Base-by-base conservation (phyloP, 1,139 yeast genomes). In the Yamadazyma blattariae region DNA sequence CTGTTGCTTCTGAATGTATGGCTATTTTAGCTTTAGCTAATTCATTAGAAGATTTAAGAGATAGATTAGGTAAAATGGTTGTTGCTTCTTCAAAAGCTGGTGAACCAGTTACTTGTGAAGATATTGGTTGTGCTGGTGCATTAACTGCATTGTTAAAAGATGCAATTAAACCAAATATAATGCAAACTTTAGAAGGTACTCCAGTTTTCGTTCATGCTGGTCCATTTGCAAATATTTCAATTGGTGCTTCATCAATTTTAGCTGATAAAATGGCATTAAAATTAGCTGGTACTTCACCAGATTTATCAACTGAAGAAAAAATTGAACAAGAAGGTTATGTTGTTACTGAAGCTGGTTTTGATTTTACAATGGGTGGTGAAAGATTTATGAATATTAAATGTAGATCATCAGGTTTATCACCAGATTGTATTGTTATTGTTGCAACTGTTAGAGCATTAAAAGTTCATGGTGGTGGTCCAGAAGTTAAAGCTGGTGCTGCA, bases 361-460 rank as follows among this genome's bases (percentile, higher is more conserved):
- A 92, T 64, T 90, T 92, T 74, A 92, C 97, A 37, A 92, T 92
- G 97, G 98, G 98, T 58, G 97, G 97, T 58, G 98, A 92, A 69
- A 78, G 97, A 61, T 92, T 92, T 70, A 78, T 90, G 64, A 90
- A 92, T 71, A 92, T 92, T 67, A 92, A 92, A 70, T 89, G 97
- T 67, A 81, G 98, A 59, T 78, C 95, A 21, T 83, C 95, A 7
- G 97, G 97, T 3, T 75, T 90, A 46, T 74, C 74, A 16, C 98
- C 98, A 27, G 96, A 92, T 58, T 88, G 83, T 37, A 89, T 90
- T 47, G 95, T 92, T 39, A 84, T 92, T 57, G 98, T 92, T 38
- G 97, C 98, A 33, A 92, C 98, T 32, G 96, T 89, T 31, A 82
- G 97, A 64, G 98, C 98, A 24, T 77, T 92, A 62, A 92, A 92